Evolutionary conservation across 768 basidiomycete genomes (phyloP), one percentile per base, ranked within the genome.

Genomic region (Suillus bovinus): DNA sequence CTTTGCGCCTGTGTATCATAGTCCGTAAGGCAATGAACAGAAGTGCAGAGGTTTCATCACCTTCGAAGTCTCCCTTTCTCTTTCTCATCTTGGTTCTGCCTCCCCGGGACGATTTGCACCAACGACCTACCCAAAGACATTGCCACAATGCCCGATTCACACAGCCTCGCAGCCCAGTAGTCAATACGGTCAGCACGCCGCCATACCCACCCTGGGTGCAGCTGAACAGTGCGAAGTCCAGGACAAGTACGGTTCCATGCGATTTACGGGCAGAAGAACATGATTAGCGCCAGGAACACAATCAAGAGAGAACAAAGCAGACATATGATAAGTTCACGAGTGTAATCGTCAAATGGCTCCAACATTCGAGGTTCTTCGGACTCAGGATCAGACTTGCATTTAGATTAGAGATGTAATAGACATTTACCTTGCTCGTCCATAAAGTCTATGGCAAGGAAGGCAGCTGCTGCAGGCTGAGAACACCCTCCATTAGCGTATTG

Each of bases 171-270:
- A 17, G 17, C 54, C 54, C 54, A 38, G 24, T 36, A 3, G 16
- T 55, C 36, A 20, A 17, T 22, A 38, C 24, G 16, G 24, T 27
- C 24, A 9, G 71, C 71, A 29, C 81, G 74, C 29, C 72, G 71
- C 81, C 81, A 80, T 5, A 76, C 72, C 60, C 71, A 78, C 4
- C 72, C 76, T 6, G 76, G 70, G 58, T 74, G 72, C 49, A 82
- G 74, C 61, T 81, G 81, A 11, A 83, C 75, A 69, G 77, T 75
- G 24, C 75, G 71, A 60, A 83, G 66, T 54, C 59, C 58, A 3
- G 72, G 72, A 60, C 81, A 81, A 47, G 76, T 76, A 50, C 76
- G 74, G 55, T 77, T 78, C 81, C 81, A 83, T 9, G 80, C 78
- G 34, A 11, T 79, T 74, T 39, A 82, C 73, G 20, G 5, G 20